phyloP scores from a whole-genome alignment of 176 grass and related monocot species.

The Puccinellia tenuiflora region DNA sequence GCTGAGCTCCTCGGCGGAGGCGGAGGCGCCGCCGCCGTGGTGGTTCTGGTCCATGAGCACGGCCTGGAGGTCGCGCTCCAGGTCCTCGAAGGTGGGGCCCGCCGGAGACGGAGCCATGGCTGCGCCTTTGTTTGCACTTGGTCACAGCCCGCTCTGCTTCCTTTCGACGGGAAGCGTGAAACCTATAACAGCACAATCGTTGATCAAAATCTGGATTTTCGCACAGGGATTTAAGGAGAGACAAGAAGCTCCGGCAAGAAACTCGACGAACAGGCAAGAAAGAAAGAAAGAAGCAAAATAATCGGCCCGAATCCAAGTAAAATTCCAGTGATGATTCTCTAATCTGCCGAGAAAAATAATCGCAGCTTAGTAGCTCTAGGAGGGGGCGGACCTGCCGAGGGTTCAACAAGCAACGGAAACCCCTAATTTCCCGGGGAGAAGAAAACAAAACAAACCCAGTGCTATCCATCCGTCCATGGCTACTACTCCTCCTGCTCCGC shows the following conservation, averaged over 20 bases:
- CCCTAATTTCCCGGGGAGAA: not conserved
- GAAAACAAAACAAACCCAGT: not conserved
- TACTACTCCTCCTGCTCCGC: too few species aligned
- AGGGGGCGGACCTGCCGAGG: not conserved
- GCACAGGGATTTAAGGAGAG: not conserved
- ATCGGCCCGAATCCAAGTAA: not conserved
- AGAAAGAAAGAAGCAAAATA: not conserved
- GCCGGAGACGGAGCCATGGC: slow-evolving; percentile 43
- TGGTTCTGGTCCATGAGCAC: slow-evolving; percentile 76
- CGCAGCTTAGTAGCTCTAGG: too few species aligned
- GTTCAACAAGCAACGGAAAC: slow-evolving; percentile 4
- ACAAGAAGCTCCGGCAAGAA: not conserved
- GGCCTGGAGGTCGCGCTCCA: slow-evolving; percentile 74
- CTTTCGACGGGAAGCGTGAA: slow-evolving; percentile 4
- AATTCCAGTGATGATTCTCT: too few species aligned
- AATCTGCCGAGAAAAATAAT: too few species aligned
- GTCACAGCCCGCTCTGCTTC: not conserved
- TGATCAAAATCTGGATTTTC: not conserved
- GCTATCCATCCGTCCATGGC: too few species aligned
- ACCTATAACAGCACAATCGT: not conserved
- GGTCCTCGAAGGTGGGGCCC: slow-evolving; percentile 62
- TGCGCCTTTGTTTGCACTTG: not conserved
- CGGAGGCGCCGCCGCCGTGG: not conserved
- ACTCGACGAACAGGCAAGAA: too few species aligned
- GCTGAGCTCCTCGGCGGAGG: slow-evolving; percentile 54